These are phyloP conservation scores for Acanthamoeba lenticulata DNA, from an alignment of 208 protist species.

Conservation along the genomic window DNA sequence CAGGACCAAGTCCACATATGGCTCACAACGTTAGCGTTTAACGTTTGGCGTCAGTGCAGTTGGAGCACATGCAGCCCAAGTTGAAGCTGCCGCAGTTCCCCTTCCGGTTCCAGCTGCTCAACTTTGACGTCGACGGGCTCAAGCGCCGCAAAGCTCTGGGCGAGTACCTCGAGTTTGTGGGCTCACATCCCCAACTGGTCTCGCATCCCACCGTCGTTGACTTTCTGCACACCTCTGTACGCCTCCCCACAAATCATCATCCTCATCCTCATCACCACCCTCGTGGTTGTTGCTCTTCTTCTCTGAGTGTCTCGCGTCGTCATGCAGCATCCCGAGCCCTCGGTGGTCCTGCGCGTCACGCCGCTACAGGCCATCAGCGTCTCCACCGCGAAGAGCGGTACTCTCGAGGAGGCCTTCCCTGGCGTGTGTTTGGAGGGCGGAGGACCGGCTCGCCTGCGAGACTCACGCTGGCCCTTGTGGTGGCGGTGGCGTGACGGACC, in stretches of 20 bases:
- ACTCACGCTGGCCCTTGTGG: background rate
- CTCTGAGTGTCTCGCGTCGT: background rate
- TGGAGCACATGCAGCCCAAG: background rate
- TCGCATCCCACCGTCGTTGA: background rate
- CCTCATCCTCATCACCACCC: no score
- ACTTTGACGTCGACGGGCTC: background rate
- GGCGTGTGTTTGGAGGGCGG: background rate
- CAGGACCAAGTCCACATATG: no score
- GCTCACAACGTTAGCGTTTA: no score
- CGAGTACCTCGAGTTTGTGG: background rate
- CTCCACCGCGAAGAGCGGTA: background rate
- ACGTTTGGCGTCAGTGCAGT: background rate
- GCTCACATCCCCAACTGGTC: background rate
- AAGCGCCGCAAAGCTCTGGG: background rate
- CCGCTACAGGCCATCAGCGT: background rate
- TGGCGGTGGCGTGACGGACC: no score
- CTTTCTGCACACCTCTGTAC: background rate
- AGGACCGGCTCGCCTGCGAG: background rate
- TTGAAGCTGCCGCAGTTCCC: background rate
- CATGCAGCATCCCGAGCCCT: background rate
- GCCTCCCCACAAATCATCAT: no score
- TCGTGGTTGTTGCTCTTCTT: no score
- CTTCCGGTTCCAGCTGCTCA: background rate
- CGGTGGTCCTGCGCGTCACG: background rate
- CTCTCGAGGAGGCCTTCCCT: no score